Percentiles rank a stretch among this genome's conserved stretches.
These are phyloP conservation scores for Moricandia arvensis DNA, from an alignment of 345 rosid genomes.

Conservation along the genomic window DNA sequence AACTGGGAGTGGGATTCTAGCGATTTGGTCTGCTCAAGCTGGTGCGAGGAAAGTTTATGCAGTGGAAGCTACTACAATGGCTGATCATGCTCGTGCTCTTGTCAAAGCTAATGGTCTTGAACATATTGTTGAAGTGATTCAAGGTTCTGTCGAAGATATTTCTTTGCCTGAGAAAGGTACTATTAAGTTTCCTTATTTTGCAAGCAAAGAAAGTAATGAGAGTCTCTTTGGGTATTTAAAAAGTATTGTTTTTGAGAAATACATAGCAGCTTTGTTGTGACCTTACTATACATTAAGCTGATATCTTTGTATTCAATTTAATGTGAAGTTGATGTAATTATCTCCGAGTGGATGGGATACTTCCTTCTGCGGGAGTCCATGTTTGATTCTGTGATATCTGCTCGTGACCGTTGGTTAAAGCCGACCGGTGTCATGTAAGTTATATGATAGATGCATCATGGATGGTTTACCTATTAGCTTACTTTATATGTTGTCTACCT, in stretches of 20 bases:
- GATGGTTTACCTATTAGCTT: no score
- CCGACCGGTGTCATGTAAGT: slow-evolving; percentile 91
- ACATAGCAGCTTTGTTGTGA: neutral
- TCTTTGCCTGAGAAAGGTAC: slow-evolving; percentile 87
- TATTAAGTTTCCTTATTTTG: neutral
- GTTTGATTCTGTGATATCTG: slow-evolving; percentile 97
- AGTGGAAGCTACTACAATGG: slow-evolving; percentile 92
- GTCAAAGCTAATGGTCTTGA: slow-evolving; percentile 75
- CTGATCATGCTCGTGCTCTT: slow-evolving; percentile 87
- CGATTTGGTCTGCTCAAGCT: slow-evolving; percentile 98
- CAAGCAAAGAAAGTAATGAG: neutral
- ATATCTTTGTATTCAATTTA: neutral
- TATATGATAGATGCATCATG: neutral
- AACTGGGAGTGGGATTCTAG: slow-evolving; percentile 98
- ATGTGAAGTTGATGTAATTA: slow-evolving; percentile 88
- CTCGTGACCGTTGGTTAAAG: slow-evolving; percentile 98
- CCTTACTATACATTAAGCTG: no score
- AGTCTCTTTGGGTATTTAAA: no score
- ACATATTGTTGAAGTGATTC: slow-evolving; percentile 76
- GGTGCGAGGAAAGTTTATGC: slow-evolving; percentile 99
- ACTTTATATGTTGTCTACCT: no score
- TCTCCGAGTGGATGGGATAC: slow-evolving; percentile 99
- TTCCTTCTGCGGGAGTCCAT: slow-evolving; percentile 95
- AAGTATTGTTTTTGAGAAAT: no score
- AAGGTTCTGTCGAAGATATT: slow-evolving; percentile 84